Conservation (phyloP, 768 basidiomycete species). For the Lentinula aciculospora region DNA sequence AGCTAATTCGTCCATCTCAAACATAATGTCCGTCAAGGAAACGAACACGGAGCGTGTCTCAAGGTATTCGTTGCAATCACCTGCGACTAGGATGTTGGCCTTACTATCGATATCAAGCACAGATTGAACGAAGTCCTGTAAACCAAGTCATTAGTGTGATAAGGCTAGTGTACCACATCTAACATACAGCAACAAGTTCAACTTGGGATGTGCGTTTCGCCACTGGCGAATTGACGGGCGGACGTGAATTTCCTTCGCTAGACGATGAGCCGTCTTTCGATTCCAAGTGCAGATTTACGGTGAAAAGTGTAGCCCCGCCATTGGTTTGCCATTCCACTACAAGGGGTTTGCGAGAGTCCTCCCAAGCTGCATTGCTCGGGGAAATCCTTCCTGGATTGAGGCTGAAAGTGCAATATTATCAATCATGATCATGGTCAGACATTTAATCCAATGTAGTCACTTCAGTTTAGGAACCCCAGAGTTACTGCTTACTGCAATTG, state of each 20-base stretch:
- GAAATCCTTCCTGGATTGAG: constrained; percentile 61
- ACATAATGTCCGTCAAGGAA: constrained; percentile 33
- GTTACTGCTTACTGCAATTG: constrained; percentile 26
- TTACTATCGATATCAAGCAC: constrained; percentile 34
- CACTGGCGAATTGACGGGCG: constrained; percentile 50
- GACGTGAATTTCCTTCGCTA: constrained; percentile 48
- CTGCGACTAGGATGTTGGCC: constrained; percentile 49
- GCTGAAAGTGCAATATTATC: constrained; percentile 23
- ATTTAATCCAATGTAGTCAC: no score
- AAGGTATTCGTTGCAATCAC: constrained; percentile 59
- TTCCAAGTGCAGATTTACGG: constrained; percentile 54
- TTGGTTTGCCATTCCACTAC: constrained; percentile 50
- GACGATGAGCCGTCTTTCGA: constrained; percentile 55
- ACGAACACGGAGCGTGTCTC: constrained; percentile 48
- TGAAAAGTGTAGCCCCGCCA: constrained; percentile 41
- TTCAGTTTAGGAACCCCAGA: constrained; percentile 31
- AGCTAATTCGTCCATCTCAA: constrained; percentile 48
- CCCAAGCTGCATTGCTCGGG: constrained; percentile 50
- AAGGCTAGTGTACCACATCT: background rate
- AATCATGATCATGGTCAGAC: background rate
- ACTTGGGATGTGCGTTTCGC: constrained; percentile 46
- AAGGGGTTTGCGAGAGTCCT: constrained; percentile 52
- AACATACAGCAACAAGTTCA: constrained; percentile 41
- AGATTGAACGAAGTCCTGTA: constrained; percentile 42
- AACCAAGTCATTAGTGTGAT: background rate